A percentile compares a stretch with the other conserved stretches of the same genome.
Evolutionary conservation across 805 yeast species (phyloP).

Genomic region (Candida odintsovae): DNA sequence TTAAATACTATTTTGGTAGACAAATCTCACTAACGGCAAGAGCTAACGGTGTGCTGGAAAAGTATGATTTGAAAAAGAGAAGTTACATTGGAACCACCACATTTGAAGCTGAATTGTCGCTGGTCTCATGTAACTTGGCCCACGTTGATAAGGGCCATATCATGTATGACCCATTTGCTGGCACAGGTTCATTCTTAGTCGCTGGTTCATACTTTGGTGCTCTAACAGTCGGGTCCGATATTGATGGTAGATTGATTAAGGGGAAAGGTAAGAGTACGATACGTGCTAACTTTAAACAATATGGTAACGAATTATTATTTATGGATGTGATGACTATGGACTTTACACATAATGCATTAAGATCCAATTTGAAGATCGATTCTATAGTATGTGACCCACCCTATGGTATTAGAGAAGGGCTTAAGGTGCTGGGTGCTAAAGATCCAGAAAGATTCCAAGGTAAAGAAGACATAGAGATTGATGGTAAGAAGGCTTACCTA

Average conservation of each 20-base stretch:
- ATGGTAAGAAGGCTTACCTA: conserved; percentile 72
- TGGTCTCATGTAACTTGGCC: conserved; percentile 83
- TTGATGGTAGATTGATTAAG: conserved; percentile 72
- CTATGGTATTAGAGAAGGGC: conserved; percentile 93
- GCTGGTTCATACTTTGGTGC: conserved; percentile 88
- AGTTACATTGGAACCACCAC: conserved; percentile 94
- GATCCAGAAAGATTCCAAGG: conserved; percentile 64
- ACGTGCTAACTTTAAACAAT: conserved; percentile 67
- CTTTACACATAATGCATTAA: conserved; percentile 83
- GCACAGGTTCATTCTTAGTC: conserved; percentile 90
- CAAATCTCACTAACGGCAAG: conserved; percentile 60
- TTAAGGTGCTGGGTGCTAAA: conserved; percentile 85
- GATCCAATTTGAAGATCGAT: conserved; percentile 59
- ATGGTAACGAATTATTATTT: conserved; percentile 49
- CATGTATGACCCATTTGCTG: conserved; percentile 92
- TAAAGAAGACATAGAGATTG: conserved; percentile 65
- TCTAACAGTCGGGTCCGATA: conserved; percentile 78
- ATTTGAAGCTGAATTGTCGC: conserved; percentile 88
- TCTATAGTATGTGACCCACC: conserved; percentile 95
- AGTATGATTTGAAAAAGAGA: conserved; percentile 74
- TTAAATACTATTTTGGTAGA: conserved; percentile 69
- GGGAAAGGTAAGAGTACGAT: conserved; percentile 63
- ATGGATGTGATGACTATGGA: conserved; percentile 87
- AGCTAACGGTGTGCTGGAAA: conserved; percentile 59
- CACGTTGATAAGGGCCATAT: conserved; percentile 61